phyloP scores from a whole-genome alignment of 2,329 filamentous ascomycete species.

The Dichotomopilus funicola region DNA sequence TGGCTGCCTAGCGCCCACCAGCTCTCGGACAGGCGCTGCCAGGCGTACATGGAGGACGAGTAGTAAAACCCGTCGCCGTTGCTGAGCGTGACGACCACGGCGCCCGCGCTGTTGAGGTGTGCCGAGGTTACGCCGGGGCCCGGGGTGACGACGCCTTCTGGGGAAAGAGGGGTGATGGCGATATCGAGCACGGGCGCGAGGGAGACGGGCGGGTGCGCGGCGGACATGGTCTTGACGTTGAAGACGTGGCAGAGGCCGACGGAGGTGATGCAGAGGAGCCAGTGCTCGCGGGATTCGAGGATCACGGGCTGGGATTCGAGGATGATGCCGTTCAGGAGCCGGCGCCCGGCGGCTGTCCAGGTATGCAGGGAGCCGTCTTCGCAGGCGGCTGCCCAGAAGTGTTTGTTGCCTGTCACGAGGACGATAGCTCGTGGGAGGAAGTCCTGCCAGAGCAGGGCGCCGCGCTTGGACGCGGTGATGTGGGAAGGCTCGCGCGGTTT shows the following conservation, averaged over 20 bases:
- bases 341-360: slow-evolving; percentile 87
- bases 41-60: slow-evolving; percentile 74
- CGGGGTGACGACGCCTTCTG: slow-evolving; percentile 60
- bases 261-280: slow-evolving; percentile 83
- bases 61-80: slow-evolving; percentile 96
- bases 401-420: slow-evolving; percentile 82
- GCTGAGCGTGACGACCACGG: slow-evolving; percentile 81
- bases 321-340: slow-evolving; percentile 76
- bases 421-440: slow-evolving; percentile 81
- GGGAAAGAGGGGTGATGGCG: slow-evolving; percentile 70
- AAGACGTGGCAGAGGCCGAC: slow-evolving; percentile 88
- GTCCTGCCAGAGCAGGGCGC: slow-evolving; percentile 84
- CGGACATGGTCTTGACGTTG: slow-evolving; percentile 77
- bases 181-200: slow-evolving; percentile 84
- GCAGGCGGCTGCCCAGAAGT: slow-evolving; percentile 88
- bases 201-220: slow-evolving; percentile 84
- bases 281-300: slow-evolving; percentile 81
- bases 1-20: slow-evolving; percentile 99
- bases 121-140: slow-evolving; percentile 85
- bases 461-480: slow-evolving; percentile 74
- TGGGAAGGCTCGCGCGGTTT: slow-evolving; percentile 75
- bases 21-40: slow-evolving; percentile 91
- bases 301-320: slow-evolving; percentile 92
- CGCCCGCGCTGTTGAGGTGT: slow-evolving; percentile 79
- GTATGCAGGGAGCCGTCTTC: slow-evolving; percentile 86